These are phyloP conservation scores for Acanthochlamys bracteata DNA, from an alignment of 106 monocot species.

Conservation along the genomic window DNA sequence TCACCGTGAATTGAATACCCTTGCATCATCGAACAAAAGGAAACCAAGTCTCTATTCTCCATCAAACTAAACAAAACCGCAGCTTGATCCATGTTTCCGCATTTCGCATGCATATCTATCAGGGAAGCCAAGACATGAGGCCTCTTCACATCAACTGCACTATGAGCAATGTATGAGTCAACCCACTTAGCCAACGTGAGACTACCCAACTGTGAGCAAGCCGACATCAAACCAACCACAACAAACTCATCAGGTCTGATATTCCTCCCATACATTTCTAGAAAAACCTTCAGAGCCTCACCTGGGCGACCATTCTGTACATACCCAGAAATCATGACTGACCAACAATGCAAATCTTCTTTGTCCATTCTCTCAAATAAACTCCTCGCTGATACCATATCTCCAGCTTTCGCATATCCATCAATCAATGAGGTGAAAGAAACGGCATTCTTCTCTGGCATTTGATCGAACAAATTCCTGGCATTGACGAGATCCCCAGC, in stretches of 20 bases:
- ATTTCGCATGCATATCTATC: slow-evolving; percentile 82
- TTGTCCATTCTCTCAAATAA: slow-evolving; percentile 41
- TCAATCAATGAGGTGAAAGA: slow-evolving; percentile 52
- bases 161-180: slow-evolving; percentile 27
- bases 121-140: slow-evolving; percentile 34
- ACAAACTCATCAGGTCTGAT: slow-evolving; percentile 50
- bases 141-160: slow-evolving; percentile 19
- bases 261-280: slow-evolving; percentile 32
- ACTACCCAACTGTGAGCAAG: slow-evolving; percentile 53
- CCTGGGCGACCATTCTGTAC: slow-evolving; percentile 43
- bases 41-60: slow-evolving; percentile 35
- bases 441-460: slow-evolving; percentile 48
- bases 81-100: slow-evolving; percentile 74
- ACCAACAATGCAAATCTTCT: slow-evolving; percentile 62
- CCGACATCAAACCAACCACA: slow-evolving; percentile 64
- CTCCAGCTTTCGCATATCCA: slow-evolving; percentile 61
- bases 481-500: slow-evolving; percentile 42
- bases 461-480: slow-evolving; percentile 38
- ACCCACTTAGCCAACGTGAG: slow-evolving; percentile 45
- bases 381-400: slow-evolving; percentile 42
- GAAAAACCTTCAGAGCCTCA: slow-evolving; percentile 54
- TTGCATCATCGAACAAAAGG: slow-evolving; percentile 77
- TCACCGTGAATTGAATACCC: slow-evolving; percentile 61
- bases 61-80: slow-evolving; percentile 39
- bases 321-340: slow-evolving; percentile 68